These are phyloP conservation scores for Tulasnella sp. DNA, from an alignment of 768 basidiomycete genomes.

Conservation along the genomic window DNA sequence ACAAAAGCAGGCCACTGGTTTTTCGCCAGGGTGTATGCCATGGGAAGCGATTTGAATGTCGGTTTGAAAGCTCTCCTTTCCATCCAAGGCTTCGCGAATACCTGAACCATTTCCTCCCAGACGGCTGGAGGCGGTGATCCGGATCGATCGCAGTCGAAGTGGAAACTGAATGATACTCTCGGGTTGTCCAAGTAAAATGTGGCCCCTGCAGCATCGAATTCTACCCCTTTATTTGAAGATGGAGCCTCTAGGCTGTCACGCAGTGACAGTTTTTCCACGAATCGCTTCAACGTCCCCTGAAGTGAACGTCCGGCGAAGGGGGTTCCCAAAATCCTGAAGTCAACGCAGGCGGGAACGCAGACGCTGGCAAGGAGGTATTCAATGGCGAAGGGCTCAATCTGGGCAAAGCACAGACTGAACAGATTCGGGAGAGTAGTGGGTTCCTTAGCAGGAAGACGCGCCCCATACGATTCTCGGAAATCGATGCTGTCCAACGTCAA, in stretches of 20 bases:
- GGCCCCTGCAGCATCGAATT: background rate
- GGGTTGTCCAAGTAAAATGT: background rate
- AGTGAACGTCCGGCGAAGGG: background rate
- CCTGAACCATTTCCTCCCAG: background rate
- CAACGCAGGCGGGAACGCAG: background rate
- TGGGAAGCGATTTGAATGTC: background rate
- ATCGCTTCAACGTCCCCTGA: background rate
- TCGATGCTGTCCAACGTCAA: background rate
- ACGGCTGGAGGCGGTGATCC: background rate
- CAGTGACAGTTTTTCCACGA: background rate
- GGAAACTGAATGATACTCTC: background rate
- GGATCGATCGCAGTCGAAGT: background rate
- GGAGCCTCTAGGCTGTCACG: background rate
- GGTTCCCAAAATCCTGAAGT: background rate
- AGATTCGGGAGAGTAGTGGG: background rate
- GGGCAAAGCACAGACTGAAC: background rate
- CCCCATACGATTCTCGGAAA: background rate
- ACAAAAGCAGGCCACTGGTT: background rate
- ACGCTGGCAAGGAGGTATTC: background rate
- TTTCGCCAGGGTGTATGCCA: background rate
- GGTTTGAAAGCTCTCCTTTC: background rate
- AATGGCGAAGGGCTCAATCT: background rate
- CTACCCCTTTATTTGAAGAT: background rate
- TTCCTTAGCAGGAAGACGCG: background rate
- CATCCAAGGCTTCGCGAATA: background rate